Evolutionary conservation across 1,139 yeast species (phyloP), one percentile per base, ranked within the genome.

Genomic region (Candida frijolesensis): DNA sequence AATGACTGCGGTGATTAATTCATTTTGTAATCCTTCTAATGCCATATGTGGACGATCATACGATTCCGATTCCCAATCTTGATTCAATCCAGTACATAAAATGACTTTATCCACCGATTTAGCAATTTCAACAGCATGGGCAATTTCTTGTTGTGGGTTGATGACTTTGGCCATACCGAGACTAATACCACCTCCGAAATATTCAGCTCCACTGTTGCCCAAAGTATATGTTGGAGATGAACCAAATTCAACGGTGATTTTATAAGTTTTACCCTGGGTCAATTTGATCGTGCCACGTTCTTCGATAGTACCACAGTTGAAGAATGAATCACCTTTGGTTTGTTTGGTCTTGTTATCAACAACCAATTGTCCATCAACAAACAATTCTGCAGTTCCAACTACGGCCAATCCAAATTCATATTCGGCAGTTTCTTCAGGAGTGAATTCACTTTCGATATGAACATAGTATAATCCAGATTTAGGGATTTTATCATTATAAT

Each of bases 281-380:
- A 83, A 65, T 5, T 60, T 41, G 19, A 74, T 61, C 2, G 57
- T 50, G n/a, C 75, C 76, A 10, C 60, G 70, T 53, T 70, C 81
- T 60, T 82, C 85, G 27, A 71, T 60, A 29, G 85, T 74, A 47
- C 84, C 85, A 33, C 54, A 45, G 25, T 79, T 78, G 57, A 67
- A 66, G 63, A 80, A 80, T 3, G 76, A 68, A 14, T 67, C 62
- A 38, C 87, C 87, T 30, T 62, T 64, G 14, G 57, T 66, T 66
- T 83, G 87, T 35, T 70, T 62, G 27, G 80, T 78, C 58, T 76
- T 78, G 65, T 83, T 82, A 59, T 83, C 86, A 50, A 82, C 82
- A 16, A 83, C 70, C 50, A 81, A 64, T 60, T 79, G 58, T 50
- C 65, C 85, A 57, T 83, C 74, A 47, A 83, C 64, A 57, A 67